Evolutionary conservation across 441 rosid species (phyloP), one percentile per base, ranked within the genome.

Genomic region (Cnidoscolus chayamansa): DNA sequence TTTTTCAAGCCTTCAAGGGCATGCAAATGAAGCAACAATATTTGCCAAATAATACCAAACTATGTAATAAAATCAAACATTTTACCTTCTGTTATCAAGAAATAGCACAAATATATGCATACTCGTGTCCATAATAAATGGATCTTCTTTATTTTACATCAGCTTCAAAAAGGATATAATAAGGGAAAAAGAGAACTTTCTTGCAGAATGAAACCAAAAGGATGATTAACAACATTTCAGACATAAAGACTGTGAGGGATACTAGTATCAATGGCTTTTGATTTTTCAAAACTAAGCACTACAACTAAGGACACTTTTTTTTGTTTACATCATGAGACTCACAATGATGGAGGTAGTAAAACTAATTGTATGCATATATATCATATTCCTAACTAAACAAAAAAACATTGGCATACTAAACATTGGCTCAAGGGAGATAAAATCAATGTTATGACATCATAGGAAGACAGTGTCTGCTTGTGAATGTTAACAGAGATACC

Each of bases 11-110:
- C 35, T 11, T 40, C 19, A 56, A 55, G 12, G 54, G 8, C 49
- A 55, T 11, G 62, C 8, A 68, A 68, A 68, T 37, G 30, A 20
- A 68, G 45, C 19, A 15, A 15, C 49, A 67, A 51, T 10, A 67
- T 51, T 51, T 16, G 56, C 60, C 16, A 11, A 55, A 10, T 17
- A 9, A 31, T 10, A 1, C 31, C 45, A 51, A 48, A 51, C 8
- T 54, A 2, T 13, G 2, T 55, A n/a, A 10, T 20, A 20, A 13
- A 4, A 57, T 61, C 48, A 62, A 16, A 62, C 48, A 10, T 1
- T n/a, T n/a, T 37, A 16, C 16, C 5, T n/a, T 62, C 25, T 12
- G 64, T 31, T 30, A 35, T 60, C 17, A 15, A 35, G 11, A 30
- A 19, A 57, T 9, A 19, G 61, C 20, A 25, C 25, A 20, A 3